A percentile compares a stretch with the other conserved stretches of the same genome.
These are phyloP conservation scores for Lachnellula cervina DNA, from an alignment of 2,329 filamentous ascomycete genomes.

Conservation along the genomic window DNA sequence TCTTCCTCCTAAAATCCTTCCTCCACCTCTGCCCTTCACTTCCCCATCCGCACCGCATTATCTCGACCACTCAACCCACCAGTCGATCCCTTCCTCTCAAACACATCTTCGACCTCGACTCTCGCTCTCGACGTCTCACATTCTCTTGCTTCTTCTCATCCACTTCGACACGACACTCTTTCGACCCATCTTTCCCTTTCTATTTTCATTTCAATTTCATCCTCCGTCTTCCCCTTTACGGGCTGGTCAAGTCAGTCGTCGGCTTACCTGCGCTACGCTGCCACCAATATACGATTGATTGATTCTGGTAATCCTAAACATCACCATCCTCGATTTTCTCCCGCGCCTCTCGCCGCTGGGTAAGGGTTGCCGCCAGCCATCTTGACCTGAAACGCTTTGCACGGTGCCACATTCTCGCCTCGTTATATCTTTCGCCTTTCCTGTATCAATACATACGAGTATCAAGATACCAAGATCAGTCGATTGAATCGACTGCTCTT, in stretches of 20 bases:
- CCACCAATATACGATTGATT: background rate
- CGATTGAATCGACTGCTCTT: constrained; percentile 22
- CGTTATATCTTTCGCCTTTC: constrained; percentile 2
- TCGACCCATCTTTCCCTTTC: constrained; percentile 15
- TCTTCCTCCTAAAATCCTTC: background rate
- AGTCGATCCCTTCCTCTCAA: background rate
- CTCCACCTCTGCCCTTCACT: background rate
- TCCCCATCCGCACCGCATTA: background rate
- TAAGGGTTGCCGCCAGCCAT: constrained; percentile 5
- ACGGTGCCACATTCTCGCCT: constrained; percentile 9
- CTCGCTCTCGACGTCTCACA: constrained; percentile 19
- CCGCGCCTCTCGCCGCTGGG: constrained; percentile 3
- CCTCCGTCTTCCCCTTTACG: background rate
- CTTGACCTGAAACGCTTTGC: constrained; percentile 19
- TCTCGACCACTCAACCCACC: background rate
- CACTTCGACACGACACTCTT: constrained; percentile 15
- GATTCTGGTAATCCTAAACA: background rate
- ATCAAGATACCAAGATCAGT: constrained; percentile 3
- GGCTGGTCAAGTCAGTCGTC: background rate
- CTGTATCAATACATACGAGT: background rate
- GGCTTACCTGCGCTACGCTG: background rate
- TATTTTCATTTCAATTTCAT: background rate
- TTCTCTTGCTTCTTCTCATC: constrained; percentile 17
- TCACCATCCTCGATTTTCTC: background rate
- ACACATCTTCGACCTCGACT: background rate